Base-by-base conservation (phyloP, 2,329 filamentous ascomycete species). In the Pleurostoma richardsiae region DNA sequence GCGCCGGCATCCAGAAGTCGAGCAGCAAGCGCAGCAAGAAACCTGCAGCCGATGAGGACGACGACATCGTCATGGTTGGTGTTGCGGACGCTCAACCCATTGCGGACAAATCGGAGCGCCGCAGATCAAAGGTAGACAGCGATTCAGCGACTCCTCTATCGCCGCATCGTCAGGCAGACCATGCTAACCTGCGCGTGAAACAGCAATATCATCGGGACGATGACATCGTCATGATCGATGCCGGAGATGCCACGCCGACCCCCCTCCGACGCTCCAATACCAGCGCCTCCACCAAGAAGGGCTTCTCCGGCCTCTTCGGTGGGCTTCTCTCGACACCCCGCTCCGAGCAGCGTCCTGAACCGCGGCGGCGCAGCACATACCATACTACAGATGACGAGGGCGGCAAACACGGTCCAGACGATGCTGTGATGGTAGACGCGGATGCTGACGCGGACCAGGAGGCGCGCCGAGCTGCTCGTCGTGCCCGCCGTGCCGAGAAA, bases 151-250 rank as follows among this genome's bases (percentile, higher is more conserved):
- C 19, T 19, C 8, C 30, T 28, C 8, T 26, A 11, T 11, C 44
- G 36, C 8, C 48, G 46, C 48, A 47, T 40, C 49, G 56, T 28
- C 10, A 29, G 10, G 39, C 31, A 10, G 19, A 42, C 29, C 59
- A 55, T 58, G 64, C 66, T 69, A 62, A 69, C 59, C 54, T 61
- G 51, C 62, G 67, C 49, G 73, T 71, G 50, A 74, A 80, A 60
- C 78, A 84, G 50, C 84, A 86, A 67, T 71, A 80, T 29, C 71
- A 83, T 47, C 77, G 81, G 49, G 83, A 86, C 53, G 80, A 85
- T 42, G 81, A 85, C 56, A 68, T 80, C 47, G 71, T 80, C 43
- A 76, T 83, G 72, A 71, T 79, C 39, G 76, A 85, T 53, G 64
- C 63, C 29, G 64, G 63, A 41, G 74, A 76, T 30, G 60, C 55